Conservation (phyloP, 106 monocot species). For the Triglochin maritima region DNA sequence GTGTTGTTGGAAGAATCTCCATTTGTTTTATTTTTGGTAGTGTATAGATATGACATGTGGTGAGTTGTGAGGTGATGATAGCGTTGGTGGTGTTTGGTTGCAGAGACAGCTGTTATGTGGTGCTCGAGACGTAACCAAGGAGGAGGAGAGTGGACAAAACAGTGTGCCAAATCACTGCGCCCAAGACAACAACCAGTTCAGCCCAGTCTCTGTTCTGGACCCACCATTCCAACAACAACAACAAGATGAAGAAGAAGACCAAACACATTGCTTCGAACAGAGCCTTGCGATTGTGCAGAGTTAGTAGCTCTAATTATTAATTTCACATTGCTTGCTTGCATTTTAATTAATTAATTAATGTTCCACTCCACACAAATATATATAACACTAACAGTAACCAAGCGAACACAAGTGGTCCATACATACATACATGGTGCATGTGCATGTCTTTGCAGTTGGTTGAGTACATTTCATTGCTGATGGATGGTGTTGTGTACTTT, state of each 20-base stretch:
- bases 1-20: neutral
- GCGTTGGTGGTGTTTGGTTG: neutral
- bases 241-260: slow-evolving; percentile 4
- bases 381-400: neutral
- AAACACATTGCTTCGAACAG: slow-evolving; percentile 2
- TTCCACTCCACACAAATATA: no score
- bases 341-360: no score
- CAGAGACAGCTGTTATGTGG: slow-evolving; percentile 22
- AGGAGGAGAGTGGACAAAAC: neutral
- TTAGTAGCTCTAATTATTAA: neutral
- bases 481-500: no score
- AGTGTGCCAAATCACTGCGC: neutral
- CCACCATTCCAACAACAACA: slow-evolving; percentile 4
- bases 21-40: neutral
- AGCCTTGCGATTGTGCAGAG: slow-evolving; percentile 18
- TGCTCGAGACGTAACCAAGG: neutral
- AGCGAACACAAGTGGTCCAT: neutral
- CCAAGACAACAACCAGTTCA: slow-evolving; percentile 26
- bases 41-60: neutral
- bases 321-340: neutral
- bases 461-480: no score
- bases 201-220: slow-evolving; percentile 33
- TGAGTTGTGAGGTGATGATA: neutral
- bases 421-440: no score
- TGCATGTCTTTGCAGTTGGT: no score